Percentiles rank a stretch among this genome's conserved stretches.
phyloP scores from a whole-genome alignment of 352 stramenopile genomes.

The Globisporangium alternatum region DNA sequence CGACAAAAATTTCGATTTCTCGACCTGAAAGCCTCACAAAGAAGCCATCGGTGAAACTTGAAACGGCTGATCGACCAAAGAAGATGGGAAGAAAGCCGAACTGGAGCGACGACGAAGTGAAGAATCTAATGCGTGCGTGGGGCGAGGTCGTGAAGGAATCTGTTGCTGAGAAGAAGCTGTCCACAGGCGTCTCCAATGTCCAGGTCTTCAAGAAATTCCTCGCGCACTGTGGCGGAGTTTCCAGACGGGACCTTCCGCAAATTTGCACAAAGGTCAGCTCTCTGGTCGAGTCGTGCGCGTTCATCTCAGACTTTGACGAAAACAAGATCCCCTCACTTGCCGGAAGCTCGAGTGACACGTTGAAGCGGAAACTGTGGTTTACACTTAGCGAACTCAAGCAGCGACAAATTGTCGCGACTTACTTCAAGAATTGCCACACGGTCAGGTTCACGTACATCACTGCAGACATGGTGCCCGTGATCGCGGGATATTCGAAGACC shows the following conservation, averaged over 20 bases:
- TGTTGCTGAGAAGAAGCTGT: not conserved
- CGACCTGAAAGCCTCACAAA: not conserved
- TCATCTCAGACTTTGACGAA: not conserved
- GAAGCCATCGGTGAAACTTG: not conserved
- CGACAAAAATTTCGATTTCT: not conserved
- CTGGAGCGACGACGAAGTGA: constrained; percentile 7
- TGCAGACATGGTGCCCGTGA: not conserved
- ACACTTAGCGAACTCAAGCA: not conserved
- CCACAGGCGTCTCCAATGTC: not conserved
- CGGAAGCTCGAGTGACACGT: not conserved
- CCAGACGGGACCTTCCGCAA: not conserved
- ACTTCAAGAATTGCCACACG: not conserved
- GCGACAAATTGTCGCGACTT: not conserved
- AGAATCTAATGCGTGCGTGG: constrained; percentile 4
- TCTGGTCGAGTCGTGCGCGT: not conserved
- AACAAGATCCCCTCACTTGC: not conserved
- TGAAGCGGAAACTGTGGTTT: not conserved
- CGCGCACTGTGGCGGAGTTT: not conserved
- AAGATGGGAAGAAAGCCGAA: not conserved
- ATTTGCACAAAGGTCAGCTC: not conserved
- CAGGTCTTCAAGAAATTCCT: not conserved
- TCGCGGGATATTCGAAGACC: not conserved
- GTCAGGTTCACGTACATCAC: not conserved
- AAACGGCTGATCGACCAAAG: not conserved
- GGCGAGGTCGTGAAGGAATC: constrained; percentile 1